Base-by-base conservation (phyloP, 176 grass and related monocot genomes). In the Triticum urartu region DNA sequence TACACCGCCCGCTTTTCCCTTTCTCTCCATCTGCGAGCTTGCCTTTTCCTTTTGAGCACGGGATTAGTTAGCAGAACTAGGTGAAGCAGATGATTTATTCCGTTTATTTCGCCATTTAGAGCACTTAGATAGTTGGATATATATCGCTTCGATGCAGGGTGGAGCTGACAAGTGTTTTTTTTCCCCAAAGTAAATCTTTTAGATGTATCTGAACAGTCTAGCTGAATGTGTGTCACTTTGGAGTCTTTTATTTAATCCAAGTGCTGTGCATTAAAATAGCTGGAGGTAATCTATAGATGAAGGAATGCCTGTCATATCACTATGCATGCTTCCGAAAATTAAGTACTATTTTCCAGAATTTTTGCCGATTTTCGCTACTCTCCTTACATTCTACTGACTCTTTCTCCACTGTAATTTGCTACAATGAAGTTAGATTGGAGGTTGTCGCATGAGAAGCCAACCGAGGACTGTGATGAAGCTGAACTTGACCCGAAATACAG, bases 341-440 rank as follows among this genome's bases (percentile, higher is more conserved):
- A 38, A 38, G 36, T 38, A 58, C 60, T 56, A 8, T 68, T 43
- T 15, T 69, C 33, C 73, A 14, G 2, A 77, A 20, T 50, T 61
- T 54, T 2, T 76, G 28, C 69, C 39, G 5, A 35, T 61, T 75
- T 88, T 25, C 50, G 9, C 62, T 25, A 33, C 17, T 39, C 5
- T 69, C 63, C n/a, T 63, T 50, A 30, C 75, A 78, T 71, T 79
- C 26, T 58, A 11, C 85, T 79, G n/a, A 83, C 11, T 5, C 22
- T 38, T 84, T 80, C 14, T 90, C 3, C 9, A 80, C n/a, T 79
- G 24, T 76, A 40, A 63, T 87, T 79, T 9, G 20, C 70, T 88
- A 5, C 26, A 80, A 62, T 92, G 66, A 87, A 98, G 96, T 89
- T 98, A 87, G 90, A 92, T 92, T 98, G 96, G 96, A 94, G 93